phyloP scores from a whole-genome alignment of 371 early-diverging fungal species.

The Phascolomyces articulosus region DNA sequence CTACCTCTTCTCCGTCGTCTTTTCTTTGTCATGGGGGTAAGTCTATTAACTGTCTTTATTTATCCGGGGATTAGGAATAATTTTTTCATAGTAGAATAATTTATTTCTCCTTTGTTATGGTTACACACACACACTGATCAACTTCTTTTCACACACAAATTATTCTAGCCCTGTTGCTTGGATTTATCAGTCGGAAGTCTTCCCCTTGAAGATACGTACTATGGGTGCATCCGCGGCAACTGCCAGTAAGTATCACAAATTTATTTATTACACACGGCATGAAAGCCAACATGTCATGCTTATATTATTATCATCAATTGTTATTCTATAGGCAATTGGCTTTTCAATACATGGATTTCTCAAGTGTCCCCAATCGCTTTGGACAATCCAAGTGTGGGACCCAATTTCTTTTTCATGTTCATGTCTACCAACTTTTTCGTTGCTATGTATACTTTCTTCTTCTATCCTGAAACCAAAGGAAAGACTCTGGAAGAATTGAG shows the following conservation, averaged over 20 bases:
- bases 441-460: slow-evolving; percentile 43
- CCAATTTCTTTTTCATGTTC: slow-evolving; percentile 49
- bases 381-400: slow-evolving; percentile 32
- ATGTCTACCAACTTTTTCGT: slow-evolving; percentile 41
- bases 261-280: background rate
- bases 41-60: slow-evolving; percentile 15
- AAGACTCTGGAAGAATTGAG: slow-evolving; percentile 51
- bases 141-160: no score
- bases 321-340: slow-evolving; percentile 50
- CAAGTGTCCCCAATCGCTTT: slow-evolving; percentile 37
- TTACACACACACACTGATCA: no score
- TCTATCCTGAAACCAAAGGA: slow-evolving; percentile 67
- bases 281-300: background rate
- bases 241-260: slow-evolving; percentile 28
- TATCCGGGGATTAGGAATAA: slow-evolving; percentile 43
- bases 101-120: no score
- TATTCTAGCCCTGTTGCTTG: slow-evolving; percentile 34
- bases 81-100: no score
- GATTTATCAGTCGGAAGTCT: slow-evolving; percentile 61
- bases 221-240: slow-evolving; percentile 41
- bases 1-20: slow-evolving; percentile 17
- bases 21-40: slow-evolving; percentile 44
- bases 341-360: slow-evolving; percentile 52
- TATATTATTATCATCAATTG: background rate
- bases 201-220: slow-evolving; percentile 26